These are phyloP conservation scores for Mucor indicus DNA, from an alignment of 371 early-diverging fungal genomes.

Conservation along the genomic window DNA sequence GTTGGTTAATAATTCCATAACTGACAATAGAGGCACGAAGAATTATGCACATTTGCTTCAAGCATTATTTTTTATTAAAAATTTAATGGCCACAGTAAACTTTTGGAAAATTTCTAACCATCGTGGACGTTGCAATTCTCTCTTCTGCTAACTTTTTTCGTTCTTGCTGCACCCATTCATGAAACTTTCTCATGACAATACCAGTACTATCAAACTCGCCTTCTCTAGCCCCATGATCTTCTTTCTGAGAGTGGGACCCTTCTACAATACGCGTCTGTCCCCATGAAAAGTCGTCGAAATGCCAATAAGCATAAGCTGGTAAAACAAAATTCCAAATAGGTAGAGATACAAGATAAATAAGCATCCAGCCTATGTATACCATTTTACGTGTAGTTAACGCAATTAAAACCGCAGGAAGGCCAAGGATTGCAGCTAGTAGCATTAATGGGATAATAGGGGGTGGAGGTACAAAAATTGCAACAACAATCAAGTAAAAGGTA, in stretches of 20 bases:
- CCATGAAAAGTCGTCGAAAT: constrained; percentile 97
- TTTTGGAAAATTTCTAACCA: too few species aligned
- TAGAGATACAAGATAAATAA: constrained; percentile 82
- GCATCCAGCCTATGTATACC: constrained; percentile 88
- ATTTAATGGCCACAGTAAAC: too few species aligned
- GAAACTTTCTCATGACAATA: constrained; percentile 45
- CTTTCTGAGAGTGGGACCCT: constrained; percentile 66
- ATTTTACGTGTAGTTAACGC: constrained; percentile 79
- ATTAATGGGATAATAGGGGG: constrained; percentile 64
- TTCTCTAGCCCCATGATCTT: constrained; percentile 52
- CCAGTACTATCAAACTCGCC: constrained; percentile 52
- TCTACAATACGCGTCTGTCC: constrained; percentile 87
- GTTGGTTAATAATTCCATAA: too few species aligned
- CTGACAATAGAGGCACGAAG: too few species aligned
- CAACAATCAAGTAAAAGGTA: constrained; percentile 72
- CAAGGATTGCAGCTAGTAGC: constrained; percentile 71
- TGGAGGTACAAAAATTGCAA: constrained; percentile 56
- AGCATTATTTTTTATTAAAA: too few species aligned
- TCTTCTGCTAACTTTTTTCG: constrained; percentile 23
- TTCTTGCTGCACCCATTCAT: constrained; percentile 45
- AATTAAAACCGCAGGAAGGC: constrained; percentile 85
- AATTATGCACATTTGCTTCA: too few species aligned
- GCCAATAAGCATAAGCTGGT: constrained; percentile 95
- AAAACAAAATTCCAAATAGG: constrained; percentile 94
- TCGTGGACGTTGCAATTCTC: constrained; percentile 10